Evolutionary conservation across 108 stramenopile genomes (phyloP).

Genomic region (Pelagomonas calceolata): DNA sequence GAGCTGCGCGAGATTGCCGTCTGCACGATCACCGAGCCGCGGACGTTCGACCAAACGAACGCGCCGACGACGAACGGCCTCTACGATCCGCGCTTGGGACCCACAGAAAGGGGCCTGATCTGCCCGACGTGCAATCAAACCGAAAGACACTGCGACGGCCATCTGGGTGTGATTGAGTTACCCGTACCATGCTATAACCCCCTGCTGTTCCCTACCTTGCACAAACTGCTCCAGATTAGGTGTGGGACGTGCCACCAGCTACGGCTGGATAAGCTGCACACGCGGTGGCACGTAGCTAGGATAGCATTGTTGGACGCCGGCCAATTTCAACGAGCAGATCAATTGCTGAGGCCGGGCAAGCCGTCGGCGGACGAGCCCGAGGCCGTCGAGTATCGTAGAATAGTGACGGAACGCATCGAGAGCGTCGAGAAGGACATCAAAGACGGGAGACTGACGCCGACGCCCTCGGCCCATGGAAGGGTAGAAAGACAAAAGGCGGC

Average conservation of each 20-base stretch:
- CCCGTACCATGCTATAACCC: conserved; percentile 92
- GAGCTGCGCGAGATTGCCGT: neutral
- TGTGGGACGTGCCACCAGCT: conserved; percentile 88
- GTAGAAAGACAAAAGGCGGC: conserved; percentile 40
- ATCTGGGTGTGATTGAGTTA: conserved; percentile 89
- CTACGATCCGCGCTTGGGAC: conserved; percentile 87
- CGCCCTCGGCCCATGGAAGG: conserved; percentile 48
- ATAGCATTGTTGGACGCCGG: conserved; percentile 37
- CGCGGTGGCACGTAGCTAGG: conserved; percentile 45
- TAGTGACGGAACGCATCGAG: too few species aligned
- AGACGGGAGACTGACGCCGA: too few species aligned
- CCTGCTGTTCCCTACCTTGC: conserved; percentile 60
- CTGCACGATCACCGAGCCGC: neutral
- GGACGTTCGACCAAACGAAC: neutral
- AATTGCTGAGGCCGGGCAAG: conserved; percentile 4
- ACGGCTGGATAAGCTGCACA: conserved; percentile 28
- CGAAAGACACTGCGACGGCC: conserved; percentile 77
- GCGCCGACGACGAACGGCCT: conserved; percentile 74
- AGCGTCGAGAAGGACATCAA: too few species aligned
- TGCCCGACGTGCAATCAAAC: conserved; percentile 83
- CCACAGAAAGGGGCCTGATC: conserved; percentile 37
- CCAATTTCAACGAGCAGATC: neutral
- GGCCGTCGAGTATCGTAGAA: neutral
- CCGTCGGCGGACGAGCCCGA: conserved; percentile 8
- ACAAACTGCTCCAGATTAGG: conserved; percentile 68